Conservation (phyloP, 2,329 filamentous ascomycete species). For the Colletotrichum sp. region DNA sequence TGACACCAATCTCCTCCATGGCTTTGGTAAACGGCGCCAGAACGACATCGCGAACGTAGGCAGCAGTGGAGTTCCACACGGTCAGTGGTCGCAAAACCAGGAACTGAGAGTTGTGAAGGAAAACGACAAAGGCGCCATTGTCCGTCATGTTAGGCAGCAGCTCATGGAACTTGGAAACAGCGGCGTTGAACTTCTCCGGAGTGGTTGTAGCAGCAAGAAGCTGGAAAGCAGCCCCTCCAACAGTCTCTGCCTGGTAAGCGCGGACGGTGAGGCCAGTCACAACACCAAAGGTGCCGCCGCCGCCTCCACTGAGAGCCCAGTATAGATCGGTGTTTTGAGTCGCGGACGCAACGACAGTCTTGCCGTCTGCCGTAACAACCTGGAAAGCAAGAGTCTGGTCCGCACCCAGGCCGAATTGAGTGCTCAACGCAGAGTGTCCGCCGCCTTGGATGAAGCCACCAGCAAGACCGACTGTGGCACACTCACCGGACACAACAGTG, state of each 20-base stretch:
- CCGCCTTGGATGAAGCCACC: conserved; percentile 55
- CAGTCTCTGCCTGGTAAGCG: conserved; percentile 45
- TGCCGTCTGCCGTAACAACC: conserved; percentile 49
- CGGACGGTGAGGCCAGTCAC: conserved; percentile 56
- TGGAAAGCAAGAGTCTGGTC: conserved; percentile 53
- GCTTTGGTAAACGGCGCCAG: conserved; percentile 34
- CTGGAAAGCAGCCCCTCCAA: conserved; percentile 48
- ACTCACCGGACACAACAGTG: conserved; percentile 20
- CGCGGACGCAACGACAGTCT: conserved; percentile 44
- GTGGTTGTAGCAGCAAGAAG: conserved; percentile 33
- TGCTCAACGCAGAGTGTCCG: conserved; percentile 48
- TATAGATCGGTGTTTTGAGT: conserved; percentile 53
- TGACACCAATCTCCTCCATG: conserved; percentile 29
- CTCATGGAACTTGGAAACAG: conserved; percentile 47
- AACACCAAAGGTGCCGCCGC: conserved; percentile 57
- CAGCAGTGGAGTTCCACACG: conserved; percentile 30
- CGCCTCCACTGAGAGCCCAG: conserved; percentile 59
- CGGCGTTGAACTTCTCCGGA: conserved; percentile 51
- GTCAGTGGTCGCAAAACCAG: conserved; percentile 44
- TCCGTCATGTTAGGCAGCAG: conserved; percentile 52
- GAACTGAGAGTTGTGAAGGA: conserved; percentile 49
- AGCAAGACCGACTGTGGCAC: conserved; percentile 32
- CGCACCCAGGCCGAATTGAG: conserved; percentile 49
- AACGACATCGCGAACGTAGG: conserved; percentile 29
- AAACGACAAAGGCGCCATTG: conserved; percentile 53